These are phyloP conservation scores for Fusarium temperatum DNA, from an alignment of 2,329 filamentous ascomycete genomes.

Conservation along the genomic window DNA sequence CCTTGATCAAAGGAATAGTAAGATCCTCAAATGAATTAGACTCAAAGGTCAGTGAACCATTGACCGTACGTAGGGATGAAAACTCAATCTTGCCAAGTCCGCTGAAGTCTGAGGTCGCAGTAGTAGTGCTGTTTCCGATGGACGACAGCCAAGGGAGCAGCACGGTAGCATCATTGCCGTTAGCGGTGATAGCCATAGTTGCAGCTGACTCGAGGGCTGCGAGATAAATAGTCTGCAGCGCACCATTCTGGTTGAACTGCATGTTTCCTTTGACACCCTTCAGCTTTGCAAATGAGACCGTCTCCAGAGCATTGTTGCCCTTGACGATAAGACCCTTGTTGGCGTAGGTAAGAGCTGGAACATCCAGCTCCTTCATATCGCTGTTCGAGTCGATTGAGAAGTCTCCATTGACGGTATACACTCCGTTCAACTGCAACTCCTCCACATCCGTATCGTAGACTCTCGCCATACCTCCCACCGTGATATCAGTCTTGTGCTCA, in stretches of 20 bases:
- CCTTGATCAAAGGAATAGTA: constrained; percentile 37
- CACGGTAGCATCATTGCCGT: constrained; percentile 28
- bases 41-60: constrained; percentile 37
- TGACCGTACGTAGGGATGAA: constrained; percentile 35
- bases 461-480: constrained; percentile 35
- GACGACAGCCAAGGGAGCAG: constrained; percentile 34
- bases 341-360: constrained; percentile 27
- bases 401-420: constrained; percentile 37
- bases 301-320: constrained; percentile 33
- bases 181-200: constrained; percentile 40
- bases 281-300: constrained; percentile 35
- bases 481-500: constrained; percentile 28
- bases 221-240: constrained; percentile 26
- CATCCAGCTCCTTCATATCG: constrained; percentile 28
- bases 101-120: constrained; percentile 36
- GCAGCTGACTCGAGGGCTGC: constrained; percentile 37
- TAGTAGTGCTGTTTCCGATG: constrained; percentile 39
- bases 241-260: constrained; percentile 37
- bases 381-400: constrained; percentile 39
- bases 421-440: constrained; percentile 32
- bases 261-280: constrained; percentile 39
- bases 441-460: constrained; percentile 36
- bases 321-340: constrained; percentile 38
- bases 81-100: constrained; percentile 34
- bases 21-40: constrained; percentile 34